phyloP scores from a whole-genome alignment of 257 asterid species.

The Fraxinus anomala region DNA sequence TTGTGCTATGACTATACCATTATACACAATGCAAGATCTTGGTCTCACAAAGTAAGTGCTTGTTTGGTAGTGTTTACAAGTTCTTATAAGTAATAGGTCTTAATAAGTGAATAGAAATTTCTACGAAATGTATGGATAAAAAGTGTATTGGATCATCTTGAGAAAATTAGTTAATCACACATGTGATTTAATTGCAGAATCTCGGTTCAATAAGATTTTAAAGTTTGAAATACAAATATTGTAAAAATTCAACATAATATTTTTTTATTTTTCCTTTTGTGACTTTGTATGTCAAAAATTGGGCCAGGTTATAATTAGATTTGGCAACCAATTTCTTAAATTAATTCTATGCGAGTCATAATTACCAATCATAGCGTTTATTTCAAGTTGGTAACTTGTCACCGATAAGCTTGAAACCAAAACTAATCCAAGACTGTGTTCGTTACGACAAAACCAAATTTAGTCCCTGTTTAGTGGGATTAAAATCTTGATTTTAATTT shows the following conservation, averaged over 20 bases:
- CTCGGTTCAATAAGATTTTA: background rate
- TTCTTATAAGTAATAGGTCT: too few relatives aligned
- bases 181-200: background rate
- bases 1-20: too few relatives aligned
- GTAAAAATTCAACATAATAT: too few relatives aligned
- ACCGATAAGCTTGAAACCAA: background rate
- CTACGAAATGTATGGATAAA: too few relatives aligned
- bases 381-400: constrained; percentile 6
- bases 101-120: too few relatives aligned
- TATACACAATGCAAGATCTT: background rate
- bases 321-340: background rate
- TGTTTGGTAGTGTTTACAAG: too few relatives aligned
- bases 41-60: background rate
- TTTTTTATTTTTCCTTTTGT: background rate
- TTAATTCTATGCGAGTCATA: background rate
- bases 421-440: too few relatives aligned
- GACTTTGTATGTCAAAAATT: background rate
- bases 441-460: too few relatives aligned
- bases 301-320: background rate
- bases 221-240: background rate
- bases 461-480: too few relatives aligned
- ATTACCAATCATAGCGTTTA: background rate
- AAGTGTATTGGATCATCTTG: too few relatives aligned
- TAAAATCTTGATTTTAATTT: too few relatives aligned
- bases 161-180: too few relatives aligned